These are phyloP conservation scores for Thermothelomyces thermophilus DNA, from an alignment of 2,329 filamentous ascomycete species.

Conservation along the genomic window DNA sequence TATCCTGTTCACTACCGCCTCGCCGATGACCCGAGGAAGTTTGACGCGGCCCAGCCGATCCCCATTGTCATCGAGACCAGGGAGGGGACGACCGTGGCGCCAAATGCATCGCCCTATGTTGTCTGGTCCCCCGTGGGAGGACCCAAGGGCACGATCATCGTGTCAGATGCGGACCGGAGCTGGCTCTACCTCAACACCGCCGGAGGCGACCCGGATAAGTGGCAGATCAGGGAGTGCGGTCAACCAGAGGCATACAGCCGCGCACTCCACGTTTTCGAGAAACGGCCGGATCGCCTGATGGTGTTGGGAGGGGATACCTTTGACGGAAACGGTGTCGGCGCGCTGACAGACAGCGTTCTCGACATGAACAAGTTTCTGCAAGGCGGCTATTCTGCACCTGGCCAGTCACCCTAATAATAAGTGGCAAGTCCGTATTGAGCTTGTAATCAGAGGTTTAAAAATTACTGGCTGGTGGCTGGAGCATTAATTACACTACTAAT, in stretches of 20 bases:
- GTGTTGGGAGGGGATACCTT: conserved; percentile 30
- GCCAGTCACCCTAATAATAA: not conserved
- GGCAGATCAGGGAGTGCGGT: conserved; percentile 30
- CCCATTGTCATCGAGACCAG: conserved; percentile 29
- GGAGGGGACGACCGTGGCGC: conserved; percentile 23
- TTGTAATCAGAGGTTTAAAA: not conserved
- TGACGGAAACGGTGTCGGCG: conserved; percentile 12
- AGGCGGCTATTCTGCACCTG: not conserved
- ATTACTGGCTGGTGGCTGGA: not conserved
- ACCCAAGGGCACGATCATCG: conserved; percentile 38
- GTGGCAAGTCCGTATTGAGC: not conserved
- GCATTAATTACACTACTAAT: not conserved
- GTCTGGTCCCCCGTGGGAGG: conserved; percentile 39
- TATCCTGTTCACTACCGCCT: conserved; percentile 42
- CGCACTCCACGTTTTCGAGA: conserved; percentile 24
- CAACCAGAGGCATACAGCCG: conserved; percentile 27
- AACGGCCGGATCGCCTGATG: conserved; percentile 25
- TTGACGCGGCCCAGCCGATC: conserved; percentile 29
- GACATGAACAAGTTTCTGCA: conserved; percentile 6
- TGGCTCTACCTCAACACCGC: conserved; percentile 38
- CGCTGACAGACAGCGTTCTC: conserved; percentile 10
- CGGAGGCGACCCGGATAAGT: conserved; percentile 34
- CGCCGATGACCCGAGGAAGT: conserved; percentile 33
- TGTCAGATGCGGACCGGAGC: conserved; percentile 33
- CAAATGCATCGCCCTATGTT: conserved; percentile 37